A percentile compares a stretch with the other conserved stretches of the same genome.
These are phyloP conservation scores for Blastobotrys serpentis DNA, from an alignment of 1,139 yeast genomes.

Conservation along the genomic window DNA sequence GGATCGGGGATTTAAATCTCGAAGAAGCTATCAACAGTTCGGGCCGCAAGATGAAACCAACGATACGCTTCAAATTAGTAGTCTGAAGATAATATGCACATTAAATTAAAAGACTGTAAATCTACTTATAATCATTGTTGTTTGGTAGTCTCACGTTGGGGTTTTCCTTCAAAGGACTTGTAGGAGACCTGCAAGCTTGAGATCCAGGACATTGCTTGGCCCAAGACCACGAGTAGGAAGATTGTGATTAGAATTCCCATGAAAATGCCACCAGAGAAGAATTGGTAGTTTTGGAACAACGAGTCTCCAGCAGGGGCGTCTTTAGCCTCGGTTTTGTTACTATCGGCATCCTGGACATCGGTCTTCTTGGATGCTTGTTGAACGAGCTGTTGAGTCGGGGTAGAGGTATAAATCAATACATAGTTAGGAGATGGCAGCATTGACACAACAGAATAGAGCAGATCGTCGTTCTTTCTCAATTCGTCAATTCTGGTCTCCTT, in stretches of 20 bases:
- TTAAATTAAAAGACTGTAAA: background rate
- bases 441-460: constrained; percentile 33
- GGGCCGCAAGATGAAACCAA: too few relatives aligned
- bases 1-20: too few relatives aligned
- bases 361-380: constrained; percentile 7
- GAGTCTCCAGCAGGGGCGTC: constrained; percentile 16
- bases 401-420: constrained; percentile 34
- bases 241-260: constrained; percentile 60
- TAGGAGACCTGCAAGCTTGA: constrained; percentile 63
- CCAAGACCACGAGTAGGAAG: constrained; percentile 51
- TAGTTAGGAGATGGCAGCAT: constrained; percentile 37
- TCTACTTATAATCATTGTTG: background rate
- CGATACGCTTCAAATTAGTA: too few relatives aligned
- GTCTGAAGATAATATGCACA: background rate
- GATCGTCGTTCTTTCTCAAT: constrained; percentile 32
- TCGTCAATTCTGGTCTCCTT: constrained; percentile 21
- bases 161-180: constrained; percentile 56
- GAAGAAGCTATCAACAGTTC: too few relatives aligned
- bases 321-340: background rate
- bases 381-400: constrained; percentile 10
- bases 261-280: constrained; percentile 65
- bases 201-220: constrained; percentile 61
- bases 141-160: constrained; percentile 2
- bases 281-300: constrained; percentile 50
- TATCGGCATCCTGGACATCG: constrained; percentile 1